A percentile compares a stretch with the other conserved stretches of the same genome.
These are phyloP conservation scores for Acorus gramineus DNA, from an alignment of 106 monocot genomes.

Conservation along the genomic window DNA sequence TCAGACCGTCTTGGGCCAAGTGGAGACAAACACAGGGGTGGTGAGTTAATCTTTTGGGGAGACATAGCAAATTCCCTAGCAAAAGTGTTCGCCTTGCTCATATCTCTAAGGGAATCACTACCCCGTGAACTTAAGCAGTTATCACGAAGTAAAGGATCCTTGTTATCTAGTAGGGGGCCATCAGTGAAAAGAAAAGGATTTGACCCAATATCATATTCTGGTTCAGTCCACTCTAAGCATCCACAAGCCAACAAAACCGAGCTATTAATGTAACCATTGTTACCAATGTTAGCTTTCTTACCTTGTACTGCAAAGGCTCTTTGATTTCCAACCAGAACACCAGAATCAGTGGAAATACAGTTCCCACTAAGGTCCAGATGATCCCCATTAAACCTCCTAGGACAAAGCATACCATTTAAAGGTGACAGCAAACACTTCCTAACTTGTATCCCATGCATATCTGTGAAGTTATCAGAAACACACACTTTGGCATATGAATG, in stretches of 20 bases:
- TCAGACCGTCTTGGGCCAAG: slow-evolving; percentile 74
- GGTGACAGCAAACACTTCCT: slow-evolving; percentile 77
- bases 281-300: slow-evolving; percentile 57
- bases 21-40: slow-evolving; percentile 76
- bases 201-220: slow-evolving; percentile 5
- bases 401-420: slow-evolving; percentile 27
- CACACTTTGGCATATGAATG: slow-evolving; percentile 12
- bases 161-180: slow-evolving; percentile 62
- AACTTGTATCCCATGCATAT: slow-evolving; percentile 29
- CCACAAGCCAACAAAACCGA: slow-evolving; percentile 9
- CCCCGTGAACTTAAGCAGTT: slow-evolving; percentile 7
- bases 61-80: slow-evolving; percentile 12
- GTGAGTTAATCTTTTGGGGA: slow-evolving; percentile 40
- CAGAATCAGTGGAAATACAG: slow-evolving; percentile 4
- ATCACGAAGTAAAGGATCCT: slow-evolving; percentile 15
- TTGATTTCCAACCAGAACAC: slow-evolving; percentile 9
- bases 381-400: slow-evolving; percentile 53
- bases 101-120: slow-evolving; percentile 9
- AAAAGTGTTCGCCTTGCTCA: background rate
- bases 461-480: slow-evolving; percentile 8
- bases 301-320: slow-evolving; percentile 13
- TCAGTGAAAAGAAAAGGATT: slow-evolving; percentile 40
- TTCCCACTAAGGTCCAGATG: slow-evolving; percentile 27
- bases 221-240: slow-evolving; percentile 10
- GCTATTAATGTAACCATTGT: slow-evolving; percentile 9